Evolutionary conservation across 345 rosid genomes (phyloP), one percentile per base, ranked within the genome.

Genomic region (Eucalyptus sp.): DNA sequence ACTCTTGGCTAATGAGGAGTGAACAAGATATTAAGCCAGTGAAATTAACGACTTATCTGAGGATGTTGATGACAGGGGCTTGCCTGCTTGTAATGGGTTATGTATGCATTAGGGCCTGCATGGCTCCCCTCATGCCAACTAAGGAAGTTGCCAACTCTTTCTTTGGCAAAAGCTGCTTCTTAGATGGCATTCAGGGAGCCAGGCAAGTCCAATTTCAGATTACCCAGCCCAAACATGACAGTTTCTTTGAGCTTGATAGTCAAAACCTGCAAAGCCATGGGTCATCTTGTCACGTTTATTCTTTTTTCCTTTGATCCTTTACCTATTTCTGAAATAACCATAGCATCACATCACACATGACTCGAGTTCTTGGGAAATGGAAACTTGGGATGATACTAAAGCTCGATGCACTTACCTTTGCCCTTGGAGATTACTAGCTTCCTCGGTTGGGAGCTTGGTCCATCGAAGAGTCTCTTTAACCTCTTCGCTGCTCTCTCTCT

Each of bases 161-260:
- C 48, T 76, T 41, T 76, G 84, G 84, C 84, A 76, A 76, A 93
- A 17, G 91, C 89, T 89, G 91, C 94, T 92, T 88, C 93, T 87
- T 86, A 94, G 87, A 89, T 94, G 95, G 95, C 95, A 94, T 94
- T 91, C 95, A 94, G 95, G 95, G 95, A 94, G 95, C 95, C 95
- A 94, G 95, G 94, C 95, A 93, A 94, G 71, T 46, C 88, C 84
- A 76, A 13, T 20, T 76, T 20, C 84, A 41, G 48, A 76, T 2
- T 4, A 11, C 48, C 48, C 84, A 76, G 24, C 48, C 3, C 48
- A 76, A 76, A 41, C 84, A 41, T 41, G 83, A 41, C 48, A 76
- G 41, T 41, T 20, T 20, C 13, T 41, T 43, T 41, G 48, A 76
- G 84, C 15, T 41, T 24, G 29, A 41, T 76, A 44, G 27, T 76